Conservation (phyloP, 225 moss, liverwort and hornwort species). For the Thuidium tamariscinum region DNA sequence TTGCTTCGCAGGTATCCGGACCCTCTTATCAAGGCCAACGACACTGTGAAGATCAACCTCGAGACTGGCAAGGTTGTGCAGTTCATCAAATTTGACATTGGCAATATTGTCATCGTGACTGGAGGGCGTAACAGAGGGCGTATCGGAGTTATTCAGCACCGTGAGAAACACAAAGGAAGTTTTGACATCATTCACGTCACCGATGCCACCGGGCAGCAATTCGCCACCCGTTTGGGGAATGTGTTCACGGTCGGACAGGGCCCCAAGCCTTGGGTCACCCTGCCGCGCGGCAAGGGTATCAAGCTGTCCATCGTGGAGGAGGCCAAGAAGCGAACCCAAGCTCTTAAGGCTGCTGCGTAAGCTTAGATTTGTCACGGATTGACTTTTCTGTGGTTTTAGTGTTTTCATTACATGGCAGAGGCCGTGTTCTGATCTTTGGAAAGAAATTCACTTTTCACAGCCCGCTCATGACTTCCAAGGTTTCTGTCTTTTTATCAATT, state of each 20-base stretch:
- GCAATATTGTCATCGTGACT: conserved; percentile 84
- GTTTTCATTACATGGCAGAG: not conserved
- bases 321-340: conserved; percentile 32
- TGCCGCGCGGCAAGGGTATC: conserved; percentile 91
- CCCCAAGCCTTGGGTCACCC: conserved; percentile 71
- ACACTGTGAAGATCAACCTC: conserved; percentile 77
- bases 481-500: not conserved
- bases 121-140: conserved; percentile 94
- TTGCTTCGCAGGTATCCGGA: conserved; percentile 52
- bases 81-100: conserved; percentile 84
- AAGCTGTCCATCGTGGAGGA: conserved; percentile 56
- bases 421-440: not conserved
- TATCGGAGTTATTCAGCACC: conserved; percentile 82
- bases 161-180: conserved; percentile 97
- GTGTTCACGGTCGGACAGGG: conserved; percentile 80
- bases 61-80: conserved; percentile 91
- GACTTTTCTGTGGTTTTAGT: not conserved
- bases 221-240: conserved; percentile 92
- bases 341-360: conserved; percentile 55
- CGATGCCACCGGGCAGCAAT: conserved; percentile 66
- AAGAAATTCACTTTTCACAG: not conserved
- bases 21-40: conserved; percentile 84
- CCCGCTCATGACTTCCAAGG: no score
- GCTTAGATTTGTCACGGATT: not conserved
- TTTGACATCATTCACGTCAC: conserved; percentile 89